Evolutionary conservation across 306 rosid genomes (phyloP).

Genomic region (Medicago lupulina): DNA sequence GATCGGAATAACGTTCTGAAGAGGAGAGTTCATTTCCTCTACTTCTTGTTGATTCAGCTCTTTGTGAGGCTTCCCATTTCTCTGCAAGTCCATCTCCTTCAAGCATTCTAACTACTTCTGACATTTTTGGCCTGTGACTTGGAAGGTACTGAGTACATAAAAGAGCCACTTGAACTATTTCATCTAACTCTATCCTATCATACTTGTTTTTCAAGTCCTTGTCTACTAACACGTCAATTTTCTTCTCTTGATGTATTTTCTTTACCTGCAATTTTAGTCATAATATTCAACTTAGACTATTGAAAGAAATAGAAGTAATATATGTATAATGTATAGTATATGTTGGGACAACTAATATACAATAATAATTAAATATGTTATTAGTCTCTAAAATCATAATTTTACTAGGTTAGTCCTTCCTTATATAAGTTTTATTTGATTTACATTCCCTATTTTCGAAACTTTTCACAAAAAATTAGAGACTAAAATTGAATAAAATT

Average conservation of each 20-base stretch:
- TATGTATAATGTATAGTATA: too few relatives aligned
- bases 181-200: constrained; percentile 83
- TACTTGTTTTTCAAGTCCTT: constrained; percentile 72
- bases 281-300: background rate
- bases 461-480: too few relatives aligned
- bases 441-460: too few relatives aligned
- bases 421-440: too few relatives aligned
- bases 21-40: constrained; percentile 82
- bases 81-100: constrained; percentile 65
- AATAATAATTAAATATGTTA: too few relatives aligned
- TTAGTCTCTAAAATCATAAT: too few relatives aligned
- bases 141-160: constrained; percentile 60
- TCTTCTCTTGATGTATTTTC: constrained; percentile 89
- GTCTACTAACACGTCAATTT: constrained; percentile 79
- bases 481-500: too few relatives aligned
- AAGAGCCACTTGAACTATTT: constrained; percentile 60
- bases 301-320: background rate
- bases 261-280: constrained; percentile 70
- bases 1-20: constrained; percentile 90
- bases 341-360: background rate
- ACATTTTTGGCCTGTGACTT: constrained; percentile 58
- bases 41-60: constrained; percentile 65
- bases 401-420: too few relatives aligned
- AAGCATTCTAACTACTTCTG: constrained; percentile 60
- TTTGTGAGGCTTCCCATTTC: constrained; percentile 63